Evolutionary conservation across 176 grass and related monocot species (phyloP), one percentile per base, ranked within the genome.

Genomic region (Aegilops bicornis): DNA sequence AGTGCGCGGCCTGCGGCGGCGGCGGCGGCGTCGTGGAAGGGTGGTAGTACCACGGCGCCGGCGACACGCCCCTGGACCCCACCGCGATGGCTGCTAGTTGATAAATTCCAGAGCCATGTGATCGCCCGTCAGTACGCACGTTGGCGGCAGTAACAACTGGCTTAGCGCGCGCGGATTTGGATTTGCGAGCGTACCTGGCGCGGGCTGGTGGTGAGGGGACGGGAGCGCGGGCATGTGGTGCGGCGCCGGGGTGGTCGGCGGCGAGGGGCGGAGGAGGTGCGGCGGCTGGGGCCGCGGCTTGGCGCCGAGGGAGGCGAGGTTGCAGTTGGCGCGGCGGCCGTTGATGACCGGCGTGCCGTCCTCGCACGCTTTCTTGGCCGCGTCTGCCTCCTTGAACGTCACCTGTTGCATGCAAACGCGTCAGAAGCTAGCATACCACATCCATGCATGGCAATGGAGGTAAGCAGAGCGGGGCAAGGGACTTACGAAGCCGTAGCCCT

Each of bases 271-370:
- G 77, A 90, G 78, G 67, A 86, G 45, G 85, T 87, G 89, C 65
- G 74, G 76, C 72, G 58, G 84, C 77, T 89, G 79, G 15, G 94
- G 11, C 32, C 90, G 77, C 12, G 90, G 86, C 92, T 99, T 99
- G 76, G 97, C 94, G 74, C 97, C 97, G 79, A 99, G 92, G n/a
- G 97, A 99, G 15, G 97, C 97, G 24, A 99, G 89, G 89, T 99
- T 99, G 90, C 97, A 99, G 86, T 96, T 99, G 87, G 94, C 94
- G 79, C 97, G 97, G 65, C 97, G 94, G 65, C 97, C 94, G 81
- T 96, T 96, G 87, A 99, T 99, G 62, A 90, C 87, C 54, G 97
- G 97, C 1, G 90, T 87, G 17, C 90, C 90, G 78, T 94, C 97
- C 87, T 99, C 97, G 82, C 97, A 99, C 23, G 97, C 97, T 87